Conservation (phyloP, 768 basidiomycete species). For the Lepiota brunneoincarnata region DNA sequence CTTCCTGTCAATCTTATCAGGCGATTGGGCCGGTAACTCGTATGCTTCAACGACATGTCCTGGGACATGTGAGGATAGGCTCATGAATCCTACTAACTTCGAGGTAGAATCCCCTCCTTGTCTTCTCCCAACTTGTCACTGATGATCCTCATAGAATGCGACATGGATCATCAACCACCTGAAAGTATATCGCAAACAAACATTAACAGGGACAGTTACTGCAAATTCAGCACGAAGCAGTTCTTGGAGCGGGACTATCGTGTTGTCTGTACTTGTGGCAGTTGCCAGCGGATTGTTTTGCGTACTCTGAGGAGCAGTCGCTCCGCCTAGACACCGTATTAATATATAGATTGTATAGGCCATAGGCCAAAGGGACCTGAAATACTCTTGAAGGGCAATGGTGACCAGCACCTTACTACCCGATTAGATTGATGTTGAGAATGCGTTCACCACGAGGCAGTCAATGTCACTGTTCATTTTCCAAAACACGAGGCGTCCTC, state of each 20-base stretch:
- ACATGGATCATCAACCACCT: slow-evolving; percentile 80
- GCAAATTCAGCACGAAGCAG: not conserved
- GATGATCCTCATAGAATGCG: slow-evolving; percentile 52
- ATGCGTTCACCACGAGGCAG: too few species aligned
- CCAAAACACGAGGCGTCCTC: not conserved
- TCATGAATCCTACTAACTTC: slow-evolving; percentile 24
- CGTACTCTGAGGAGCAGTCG: not conserved
- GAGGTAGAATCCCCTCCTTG: slow-evolving; percentile 45
- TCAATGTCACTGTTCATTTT: too few species aligned
- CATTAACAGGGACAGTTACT: not conserved
- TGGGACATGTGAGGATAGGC: slow-evolving; percentile 32
- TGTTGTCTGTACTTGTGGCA: not conserved
- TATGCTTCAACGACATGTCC: slow-evolving; percentile 69
- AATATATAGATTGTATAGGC: too few species aligned
- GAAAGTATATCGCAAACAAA: slow-evolving; percentile 68
- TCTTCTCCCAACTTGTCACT: slow-evolving; percentile 6
- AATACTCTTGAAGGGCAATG: too few species aligned
- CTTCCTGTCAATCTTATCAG: slow-evolving; percentile 27
- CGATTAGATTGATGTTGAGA: too few species aligned
- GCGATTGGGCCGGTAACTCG: slow-evolving; percentile 84
- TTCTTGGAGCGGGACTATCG: not conserved
- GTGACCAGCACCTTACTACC: too few species aligned
- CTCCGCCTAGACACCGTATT: too few species aligned
- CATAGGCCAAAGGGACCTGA: too few species aligned
- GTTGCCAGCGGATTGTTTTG: not conserved